Evolutionary conservation across 148 eudicot genomes (phyloP).

Genomic region (Amaranthus hypochondriacus): DNA sequence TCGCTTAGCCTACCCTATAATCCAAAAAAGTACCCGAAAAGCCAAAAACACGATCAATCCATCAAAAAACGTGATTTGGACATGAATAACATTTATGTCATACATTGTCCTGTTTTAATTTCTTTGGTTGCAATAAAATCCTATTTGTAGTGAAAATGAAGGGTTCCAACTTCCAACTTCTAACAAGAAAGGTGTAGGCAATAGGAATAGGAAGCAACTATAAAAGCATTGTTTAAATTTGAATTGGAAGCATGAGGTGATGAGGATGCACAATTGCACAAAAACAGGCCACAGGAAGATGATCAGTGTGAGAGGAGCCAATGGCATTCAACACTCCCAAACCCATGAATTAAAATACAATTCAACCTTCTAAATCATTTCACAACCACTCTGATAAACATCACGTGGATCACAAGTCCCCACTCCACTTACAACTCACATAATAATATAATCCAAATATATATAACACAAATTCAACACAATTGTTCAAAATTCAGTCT

Average conservation of each 20-base stretch:
- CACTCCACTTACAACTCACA: neutral
- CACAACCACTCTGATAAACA: conserved; percentile 1
- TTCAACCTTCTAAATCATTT: neutral
- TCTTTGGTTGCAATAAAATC: no score
- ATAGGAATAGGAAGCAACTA: no score
- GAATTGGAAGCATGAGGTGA: neutral
- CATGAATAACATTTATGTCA: no score
- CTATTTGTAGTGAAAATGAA: no score
- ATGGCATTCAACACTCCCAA: neutral
- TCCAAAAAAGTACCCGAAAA: no score
- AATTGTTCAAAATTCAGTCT: no score
- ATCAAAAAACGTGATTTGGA: no score
- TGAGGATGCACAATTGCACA: conserved; percentile 6
- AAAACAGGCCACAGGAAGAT: conserved; percentile 1
- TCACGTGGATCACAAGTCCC: conserved; percentile 24
- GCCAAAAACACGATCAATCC: no score
- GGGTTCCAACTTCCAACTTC: no score
- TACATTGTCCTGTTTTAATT: no score
- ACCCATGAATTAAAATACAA: conserved; percentile 6
- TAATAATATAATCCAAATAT: neutral
- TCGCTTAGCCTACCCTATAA: no score
- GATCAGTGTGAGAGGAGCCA: conserved; percentile 18
- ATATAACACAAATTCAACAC: neutral
- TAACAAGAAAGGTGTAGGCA: no score
- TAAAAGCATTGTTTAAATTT: neutral